Evolutionary conservation across 2,329 filamentous ascomycete species (phyloP), one percentile per base, ranked within the genome.

Genomic region (Aspergillus bombycis): DNA sequence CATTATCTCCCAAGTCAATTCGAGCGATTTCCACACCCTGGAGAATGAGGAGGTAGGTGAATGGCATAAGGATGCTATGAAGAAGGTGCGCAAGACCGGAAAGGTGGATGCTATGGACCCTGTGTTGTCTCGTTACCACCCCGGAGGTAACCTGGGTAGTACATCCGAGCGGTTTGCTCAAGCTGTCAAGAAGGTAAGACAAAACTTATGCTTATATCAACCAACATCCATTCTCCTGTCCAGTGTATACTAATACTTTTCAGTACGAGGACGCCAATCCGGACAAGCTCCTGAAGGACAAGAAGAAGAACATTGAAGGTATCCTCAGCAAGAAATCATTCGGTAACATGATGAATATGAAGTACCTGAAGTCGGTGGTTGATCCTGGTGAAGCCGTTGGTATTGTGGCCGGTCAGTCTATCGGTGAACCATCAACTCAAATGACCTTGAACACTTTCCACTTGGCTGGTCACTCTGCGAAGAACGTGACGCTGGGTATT

Each of bases 391-490:
- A 99, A 81, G 94, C 95, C 30, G 94, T 99, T 30, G 95, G 95
- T 69, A 96, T 99, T 67, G 92, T 99, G 63, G 96, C 96, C 57
- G 94, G 94, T 11, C 95, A 99, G 79, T 98, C 94, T 36, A 89
- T 99, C 48, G 95, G 95, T 75, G 96, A 99, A 76, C 95, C 96
- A 10, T 97, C 94, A 2, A 99, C 95, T 12, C 95, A 99, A 78
- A 99, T 99, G 96, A 99, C 96, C 9, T 83, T 99, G 61, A 99
- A 99, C 81, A 99, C 96, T 32, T 99, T 99, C 87, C 95, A 99
- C 86, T 92, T 99, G 87, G 95, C 95, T 78, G 95, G 95, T 74
- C 94, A 98, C 83, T 94, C 95, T 23, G 91, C 95, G 34, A 98
- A 97, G 85, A 99, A 99, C 86, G 96, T 99, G 75, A 99, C 95